These are phyloP conservation scores for Colletotrichum sp. DNA, from an alignment of 2,329 filamentous ascomycete genomes.

Conservation along the genomic window DNA sequence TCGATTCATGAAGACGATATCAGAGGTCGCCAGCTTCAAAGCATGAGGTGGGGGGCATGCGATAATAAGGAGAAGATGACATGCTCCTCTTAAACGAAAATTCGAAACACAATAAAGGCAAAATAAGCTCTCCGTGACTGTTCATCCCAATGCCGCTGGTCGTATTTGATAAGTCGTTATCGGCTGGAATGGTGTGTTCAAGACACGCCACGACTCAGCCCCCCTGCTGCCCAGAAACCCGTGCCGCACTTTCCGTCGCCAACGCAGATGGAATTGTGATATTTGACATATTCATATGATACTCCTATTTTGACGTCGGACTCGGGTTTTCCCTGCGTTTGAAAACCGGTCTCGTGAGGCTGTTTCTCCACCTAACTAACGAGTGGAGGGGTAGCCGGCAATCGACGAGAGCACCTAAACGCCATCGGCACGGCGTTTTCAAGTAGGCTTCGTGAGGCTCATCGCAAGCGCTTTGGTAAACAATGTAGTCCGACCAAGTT, in stretches of 20 bases:
- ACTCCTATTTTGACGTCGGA: background rate
- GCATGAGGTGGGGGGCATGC: background rate
- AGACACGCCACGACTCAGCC: background rate
- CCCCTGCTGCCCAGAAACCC: background rate
- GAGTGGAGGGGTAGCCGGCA: too few relatives aligned
- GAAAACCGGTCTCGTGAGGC: background rate
- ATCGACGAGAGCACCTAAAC: too few relatives aligned
- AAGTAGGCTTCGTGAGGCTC: background rate
- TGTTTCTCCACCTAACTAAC: background rate
- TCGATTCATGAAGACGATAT: conserved; percentile 73
- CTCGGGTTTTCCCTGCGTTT: background rate
- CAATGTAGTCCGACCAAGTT: background rate
- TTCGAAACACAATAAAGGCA: background rate
- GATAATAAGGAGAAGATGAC: background rate
- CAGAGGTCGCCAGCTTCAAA: conserved; percentile 61
- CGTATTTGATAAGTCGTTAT: background rate
- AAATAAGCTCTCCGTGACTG: background rate
- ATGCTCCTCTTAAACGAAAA: background rate
- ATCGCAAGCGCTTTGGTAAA: background rate
- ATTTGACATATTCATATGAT: background rate
- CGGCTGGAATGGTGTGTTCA: background rate
- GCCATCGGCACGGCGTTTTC: too few relatives aligned
- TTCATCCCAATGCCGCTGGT: background rate
- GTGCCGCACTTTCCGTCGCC: background rate
- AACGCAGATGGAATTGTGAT: background rate